phyloP scores from a whole-genome alignment of 306 rosid genomes.

The Aeschynomene evenia region DNA sequence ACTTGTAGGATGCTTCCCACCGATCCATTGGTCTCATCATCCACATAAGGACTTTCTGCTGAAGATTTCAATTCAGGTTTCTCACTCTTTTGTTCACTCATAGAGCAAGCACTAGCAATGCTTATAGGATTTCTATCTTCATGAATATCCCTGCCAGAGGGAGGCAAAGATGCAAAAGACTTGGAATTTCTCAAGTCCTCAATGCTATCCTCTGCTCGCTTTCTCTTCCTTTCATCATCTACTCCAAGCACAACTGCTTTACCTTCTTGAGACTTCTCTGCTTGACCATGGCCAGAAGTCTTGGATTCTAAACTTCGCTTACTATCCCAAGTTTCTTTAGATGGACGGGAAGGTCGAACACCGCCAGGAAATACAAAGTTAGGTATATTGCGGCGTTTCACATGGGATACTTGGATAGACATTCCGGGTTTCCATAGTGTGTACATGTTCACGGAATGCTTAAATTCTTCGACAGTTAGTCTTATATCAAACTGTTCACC shows the following conservation, averaged over 20 bases:
- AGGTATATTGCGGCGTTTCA: constrained; percentile 73
- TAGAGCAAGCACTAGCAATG: constrained; percentile 41
- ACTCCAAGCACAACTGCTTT: constrained; percentile 42
- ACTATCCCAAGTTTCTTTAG: constrained; percentile 67
- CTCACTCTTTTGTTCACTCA: constrained; percentile 37
- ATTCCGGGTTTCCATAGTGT: constrained; percentile 64
- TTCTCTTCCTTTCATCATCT: constrained; percentile 68
- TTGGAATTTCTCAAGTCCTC: constrained; percentile 46
- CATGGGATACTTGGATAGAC: constrained; percentile 70
- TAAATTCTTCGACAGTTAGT: constrained; percentile 69
- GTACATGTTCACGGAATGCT: constrained; percentile 60
- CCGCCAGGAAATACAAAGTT: constrained; percentile 80
- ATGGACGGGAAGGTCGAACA: constrained; percentile 60
- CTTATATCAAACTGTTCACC: constrained; percentile 76
- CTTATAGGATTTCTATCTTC: constrained; percentile 49
- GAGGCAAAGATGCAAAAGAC: constrained; percentile 31
- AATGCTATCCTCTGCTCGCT: constrained; percentile 47
- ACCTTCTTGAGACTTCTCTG: constrained; percentile 47
- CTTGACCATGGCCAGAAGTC: constrained; percentile 47
- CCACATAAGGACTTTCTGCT: constrained; percentile 40
- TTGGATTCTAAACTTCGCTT: constrained; percentile 57
- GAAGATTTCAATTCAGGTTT: constrained; percentile 43
- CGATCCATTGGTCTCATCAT: constrained; percentile 45
- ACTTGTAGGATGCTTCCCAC: constrained; percentile 32
- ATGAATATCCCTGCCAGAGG: constrained; percentile 42